Conservation (phyloP, 192 early-diverging fungal species). For the Coemansia sp. region DNA sequence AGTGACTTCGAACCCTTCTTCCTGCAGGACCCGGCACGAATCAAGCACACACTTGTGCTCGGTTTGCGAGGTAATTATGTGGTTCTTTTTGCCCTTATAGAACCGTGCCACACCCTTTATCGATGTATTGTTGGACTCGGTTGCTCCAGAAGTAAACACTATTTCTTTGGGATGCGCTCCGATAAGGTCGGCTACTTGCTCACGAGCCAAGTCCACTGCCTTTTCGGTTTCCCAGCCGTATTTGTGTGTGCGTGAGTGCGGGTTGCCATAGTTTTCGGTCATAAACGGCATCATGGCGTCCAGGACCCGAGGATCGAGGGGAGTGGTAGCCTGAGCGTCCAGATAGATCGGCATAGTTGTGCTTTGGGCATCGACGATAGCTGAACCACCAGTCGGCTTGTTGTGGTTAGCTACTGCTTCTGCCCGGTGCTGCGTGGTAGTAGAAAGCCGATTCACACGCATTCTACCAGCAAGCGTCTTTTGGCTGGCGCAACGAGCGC, state of each 20-base stretch:
- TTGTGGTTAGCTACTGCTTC: constrained; percentile 46
- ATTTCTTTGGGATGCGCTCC: constrained; percentile 95
- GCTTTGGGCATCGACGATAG: constrained; percentile 1
- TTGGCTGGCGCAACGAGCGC: constrained; percentile 8
- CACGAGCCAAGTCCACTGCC: constrained; percentile 81
- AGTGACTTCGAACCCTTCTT: constrained; percentile 94
- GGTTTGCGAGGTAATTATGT: constrained; percentile 95
- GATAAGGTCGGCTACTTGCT: constrained; percentile 83
- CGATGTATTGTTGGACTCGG: constrained; percentile 93
- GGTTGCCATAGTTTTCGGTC: constrained; percentile 91
- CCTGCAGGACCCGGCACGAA: constrained; percentile 91
- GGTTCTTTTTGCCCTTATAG: constrained; percentile 90
- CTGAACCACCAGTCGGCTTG: constrained; percentile 19
- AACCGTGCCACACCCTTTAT: constrained; percentile 95
- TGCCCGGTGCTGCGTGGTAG: constrained; percentile 19
- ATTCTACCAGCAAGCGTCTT: constrained; percentile 2
- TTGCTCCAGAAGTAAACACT: constrained; percentile 93
- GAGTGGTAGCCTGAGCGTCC: constrained; percentile 92
- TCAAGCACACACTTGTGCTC: constrained; percentile 99
- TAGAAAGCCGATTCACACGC: constrained; percentile 22
- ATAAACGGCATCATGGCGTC: constrained; percentile 93
- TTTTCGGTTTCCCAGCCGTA: constrained; percentile 96
- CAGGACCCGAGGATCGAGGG: constrained; percentile 87
- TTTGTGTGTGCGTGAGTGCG: constrained; percentile 94
- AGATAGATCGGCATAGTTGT: constrained; percentile 79